Percentiles rank a stretch among this genome's conserved stretches.
These are phyloP conservation scores for Aplosporella prunicola DNA, from an alignment of 2,329 filamentous ascomycete genomes.

Conservation along the genomic window DNA sequence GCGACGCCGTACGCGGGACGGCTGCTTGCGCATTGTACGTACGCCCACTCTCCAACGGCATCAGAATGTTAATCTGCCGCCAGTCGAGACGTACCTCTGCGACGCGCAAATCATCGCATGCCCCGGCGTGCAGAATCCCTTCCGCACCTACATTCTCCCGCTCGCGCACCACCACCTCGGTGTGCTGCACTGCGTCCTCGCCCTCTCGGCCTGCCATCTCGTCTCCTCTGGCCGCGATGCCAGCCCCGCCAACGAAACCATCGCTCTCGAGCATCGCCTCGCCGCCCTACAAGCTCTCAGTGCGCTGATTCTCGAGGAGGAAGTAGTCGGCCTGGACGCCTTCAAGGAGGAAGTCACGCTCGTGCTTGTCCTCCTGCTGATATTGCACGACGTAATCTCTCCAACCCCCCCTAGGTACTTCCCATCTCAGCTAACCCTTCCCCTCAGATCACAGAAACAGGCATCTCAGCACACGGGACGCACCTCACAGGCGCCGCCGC, in stretches of 20 bases:
- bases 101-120: slow-evolving; percentile 8
- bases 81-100: slow-evolving; percentile 13
- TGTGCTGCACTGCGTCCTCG: slow-evolving; percentile 12
- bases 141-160: slow-evolving; percentile 12
- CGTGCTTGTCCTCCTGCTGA: slow-evolving; percentile 12
- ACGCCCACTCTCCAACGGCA: neutral
- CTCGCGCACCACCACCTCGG: slow-evolving; percentile 12
- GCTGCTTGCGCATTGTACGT: slow-evolving; percentile 5
- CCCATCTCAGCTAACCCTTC: too few species aligned
- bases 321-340: slow-evolving; percentile 10
- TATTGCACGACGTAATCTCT: slow-evolving; percentile 15
- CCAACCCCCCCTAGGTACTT: too few species aligned
- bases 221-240: slow-evolving; percentile 4
- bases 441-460: slow-evolving; percentile 13
- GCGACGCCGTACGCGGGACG: slow-evolving; percentile 7
- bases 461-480: slow-evolving; percentile 13
- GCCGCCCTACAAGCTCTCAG: slow-evolving; percentile 13
- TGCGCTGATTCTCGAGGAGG: slow-evolving; percentile 14
- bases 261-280: slow-evolving; percentile 13
- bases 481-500: slow-evolving; percentile 15
- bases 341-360: slow-evolving; percentile 14
- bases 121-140: slow-evolving; percentile 9
- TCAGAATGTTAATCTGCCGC: neutral
- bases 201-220: slow-evolving; percentile 14
- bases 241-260: slow-evolving; percentile 5